Evolutionary conservation across 148 eudicot genomes (phyloP), one percentile per base, ranked within the genome.

Genomic region (Arbutus unedo): DNA sequence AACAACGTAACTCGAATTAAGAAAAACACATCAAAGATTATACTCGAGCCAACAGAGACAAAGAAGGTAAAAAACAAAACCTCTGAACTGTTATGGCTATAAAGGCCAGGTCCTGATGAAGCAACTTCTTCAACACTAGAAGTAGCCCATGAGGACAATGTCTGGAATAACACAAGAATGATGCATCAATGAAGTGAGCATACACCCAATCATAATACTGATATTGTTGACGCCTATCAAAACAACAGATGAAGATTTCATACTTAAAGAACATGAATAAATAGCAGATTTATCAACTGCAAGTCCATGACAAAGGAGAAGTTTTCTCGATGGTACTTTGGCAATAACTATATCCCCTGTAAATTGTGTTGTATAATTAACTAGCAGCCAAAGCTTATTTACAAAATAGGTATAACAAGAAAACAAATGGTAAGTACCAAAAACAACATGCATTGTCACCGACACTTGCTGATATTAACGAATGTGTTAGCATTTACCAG

Each of bases 51-150:
- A 18, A 38, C n/a, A 56, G 13, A 45, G 23, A 86, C 41, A 8
- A 31, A 31, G 38, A 31, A 31, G 38, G 38, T 31, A 31, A 31
- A 31, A 31, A 31, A 31, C 38, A 31, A 31, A 31, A 31, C 38
- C 38, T 31, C 38, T 31, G 38, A 31, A 31, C 38, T 31, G 0
- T 31, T 1, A 31, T 31, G 38, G 38, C 38, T 31, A 31, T 31
- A 31, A 31, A 31, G 38, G 38, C 38, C 99, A 53, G 99, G 97
- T 79, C 99, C 98, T 19, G 99, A 94, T 79, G 99, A 96, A 87
- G 99, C 98, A 82, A 96, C 99, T 88, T 96, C 99, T 83, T 96
- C 99, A 25, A 96, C 99, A 82, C 99, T 96, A 3, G 99, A 96
- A 51, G 99, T 96, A 48, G 98, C 94, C 99, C 99, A 96, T 75